Evolutionary conservation across 1,284 basidiomycete species (phyloP).

Genomic region (Rhodotorula sp.): DNA sequence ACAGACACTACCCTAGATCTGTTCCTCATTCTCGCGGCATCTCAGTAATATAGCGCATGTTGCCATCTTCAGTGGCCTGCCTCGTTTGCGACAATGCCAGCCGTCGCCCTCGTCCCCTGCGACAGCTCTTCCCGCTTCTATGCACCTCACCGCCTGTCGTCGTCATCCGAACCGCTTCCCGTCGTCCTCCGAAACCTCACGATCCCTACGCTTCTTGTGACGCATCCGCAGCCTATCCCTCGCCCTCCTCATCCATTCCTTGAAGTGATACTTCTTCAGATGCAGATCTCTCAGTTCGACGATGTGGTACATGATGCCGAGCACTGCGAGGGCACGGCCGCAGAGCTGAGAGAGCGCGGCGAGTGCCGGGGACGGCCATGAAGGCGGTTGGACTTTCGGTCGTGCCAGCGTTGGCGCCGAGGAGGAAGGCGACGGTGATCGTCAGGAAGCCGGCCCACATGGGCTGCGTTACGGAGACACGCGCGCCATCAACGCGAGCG

Average conservation of each 20-base stretch:
- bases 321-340: slow-evolving; percentile 4
- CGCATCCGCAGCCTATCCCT: not conserved
- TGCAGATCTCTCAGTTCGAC: not conserved
- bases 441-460: not conserved
- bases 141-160: not conserved
- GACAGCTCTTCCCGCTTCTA: not conserved
- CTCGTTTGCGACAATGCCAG: too few species aligned
- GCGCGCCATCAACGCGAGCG: not conserved
- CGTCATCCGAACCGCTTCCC: not conserved
- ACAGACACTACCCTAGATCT: not conserved
- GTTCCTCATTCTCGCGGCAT: not conserved
- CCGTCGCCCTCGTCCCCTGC: not conserved
- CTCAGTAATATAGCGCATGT: not conserved
- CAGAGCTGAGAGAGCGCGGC: not conserved
- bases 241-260: not conserved
- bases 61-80: not conserved
- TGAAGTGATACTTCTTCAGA: not conserved
- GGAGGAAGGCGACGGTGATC: slow-evolving; percentile 1
- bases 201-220: not conserved
- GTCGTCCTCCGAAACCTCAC: not conserved
- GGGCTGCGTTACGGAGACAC: not conserved
- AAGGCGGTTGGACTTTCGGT: not conserved
- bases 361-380: not conserved
- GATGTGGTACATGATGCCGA: slow-evolving; percentile 1
- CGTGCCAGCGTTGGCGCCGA: not conserved